Evolutionary conservation across 148 eudicot species (phyloP).

Genomic region (Cornus kousa): DNA sequence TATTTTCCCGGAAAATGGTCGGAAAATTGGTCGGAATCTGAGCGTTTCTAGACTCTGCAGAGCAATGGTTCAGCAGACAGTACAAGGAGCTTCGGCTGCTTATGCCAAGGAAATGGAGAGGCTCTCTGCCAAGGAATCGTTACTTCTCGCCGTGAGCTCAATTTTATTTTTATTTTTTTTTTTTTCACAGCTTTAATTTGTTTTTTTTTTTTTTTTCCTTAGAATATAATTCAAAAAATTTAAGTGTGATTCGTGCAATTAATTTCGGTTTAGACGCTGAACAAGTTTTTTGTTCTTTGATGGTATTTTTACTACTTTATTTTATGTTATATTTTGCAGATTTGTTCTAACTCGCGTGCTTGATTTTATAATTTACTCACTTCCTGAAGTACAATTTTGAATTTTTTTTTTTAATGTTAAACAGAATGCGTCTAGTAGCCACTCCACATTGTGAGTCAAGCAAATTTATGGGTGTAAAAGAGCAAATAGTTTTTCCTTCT

Average conservation of each 20-base stretch:
- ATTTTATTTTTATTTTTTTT: no score
- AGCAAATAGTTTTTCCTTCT: no score
- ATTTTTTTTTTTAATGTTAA: neutral
- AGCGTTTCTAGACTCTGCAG: conserved; percentile 20
- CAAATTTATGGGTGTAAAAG: no score
- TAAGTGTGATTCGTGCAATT: neutral
- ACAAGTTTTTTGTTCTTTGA: neutral
- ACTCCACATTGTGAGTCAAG: neutral
- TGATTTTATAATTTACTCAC: neutral
- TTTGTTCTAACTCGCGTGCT: neutral
- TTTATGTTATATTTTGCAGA: neutral
- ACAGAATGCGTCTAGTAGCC: neutral
- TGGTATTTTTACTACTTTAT: neutral
- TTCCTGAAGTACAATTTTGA: neutral
- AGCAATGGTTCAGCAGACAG: conserved; percentile 60
- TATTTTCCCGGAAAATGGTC: conserved; percentile 8
- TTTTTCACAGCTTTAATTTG: neutral
- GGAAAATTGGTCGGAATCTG: conserved; percentile 18
- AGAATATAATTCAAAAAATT: neutral
- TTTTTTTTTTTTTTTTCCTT: neutral
- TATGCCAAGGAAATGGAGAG: conserved; percentile 91
- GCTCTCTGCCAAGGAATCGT: conserved; percentile 84
- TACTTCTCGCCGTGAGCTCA: conserved; percentile 70
- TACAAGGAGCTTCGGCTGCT: conserved; percentile 67
- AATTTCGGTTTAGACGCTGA: neutral